phyloP scores from a whole-genome alignment of 495 filamentous ascomycete genomes.

The Neurospora sp. region DNA sequence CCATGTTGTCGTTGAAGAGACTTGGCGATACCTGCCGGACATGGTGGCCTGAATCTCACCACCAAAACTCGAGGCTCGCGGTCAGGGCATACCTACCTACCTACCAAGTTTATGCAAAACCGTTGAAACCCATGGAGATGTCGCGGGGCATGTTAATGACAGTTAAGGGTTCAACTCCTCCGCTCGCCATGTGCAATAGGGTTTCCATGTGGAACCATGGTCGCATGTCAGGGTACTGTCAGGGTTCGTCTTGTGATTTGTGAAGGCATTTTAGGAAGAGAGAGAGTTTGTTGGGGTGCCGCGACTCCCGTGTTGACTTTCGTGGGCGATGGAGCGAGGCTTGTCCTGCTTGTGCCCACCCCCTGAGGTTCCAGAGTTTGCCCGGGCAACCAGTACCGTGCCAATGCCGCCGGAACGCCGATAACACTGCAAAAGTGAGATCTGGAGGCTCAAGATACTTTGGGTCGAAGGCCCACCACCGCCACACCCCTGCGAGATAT shows the following conservation, averaged over 20 bases:
- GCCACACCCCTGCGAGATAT: slow-evolving; percentile 6
- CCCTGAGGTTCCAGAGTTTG: neutral
- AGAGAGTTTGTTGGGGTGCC: neutral
- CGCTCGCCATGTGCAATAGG: neutral
- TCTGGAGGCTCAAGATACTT: slow-evolving; percentile 4
- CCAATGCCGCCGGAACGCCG: neutral
- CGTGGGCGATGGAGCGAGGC: neutral
- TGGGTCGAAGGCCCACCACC: neutral
- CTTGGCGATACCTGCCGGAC: neutral
- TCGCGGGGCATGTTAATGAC: neutral
- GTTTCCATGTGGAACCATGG: neutral
- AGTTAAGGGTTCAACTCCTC: neutral
- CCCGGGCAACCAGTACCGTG: neutral
- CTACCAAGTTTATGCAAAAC: neutral
- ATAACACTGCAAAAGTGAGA: slow-evolving; percentile 16
- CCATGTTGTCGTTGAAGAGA: neutral
- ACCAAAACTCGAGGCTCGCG: neutral
- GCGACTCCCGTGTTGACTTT: neutral
- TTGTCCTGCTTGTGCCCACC: neutral
- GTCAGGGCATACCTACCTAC: neutral
- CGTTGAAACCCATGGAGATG: neutral
- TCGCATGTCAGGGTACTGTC: neutral
- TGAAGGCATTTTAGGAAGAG: neutral
- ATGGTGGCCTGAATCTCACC: neutral
- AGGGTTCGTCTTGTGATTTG: neutral